phyloP scores from a whole-genome alignment of 2,329 filamentous ascomycete genomes.

The Fusarium solani-melongenae region DNA sequence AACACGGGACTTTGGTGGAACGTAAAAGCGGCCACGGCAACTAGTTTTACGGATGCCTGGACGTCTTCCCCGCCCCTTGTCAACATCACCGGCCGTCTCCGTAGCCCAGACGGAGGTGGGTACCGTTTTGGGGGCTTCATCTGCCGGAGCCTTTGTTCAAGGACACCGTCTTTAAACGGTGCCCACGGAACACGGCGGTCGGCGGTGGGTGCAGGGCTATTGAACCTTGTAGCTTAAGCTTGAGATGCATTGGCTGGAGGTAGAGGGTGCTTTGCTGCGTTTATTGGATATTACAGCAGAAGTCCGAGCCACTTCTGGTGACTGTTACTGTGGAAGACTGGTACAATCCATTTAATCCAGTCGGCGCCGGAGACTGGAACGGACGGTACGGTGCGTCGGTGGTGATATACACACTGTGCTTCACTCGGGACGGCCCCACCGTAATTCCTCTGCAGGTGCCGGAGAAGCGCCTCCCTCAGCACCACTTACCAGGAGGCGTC shows the following conservation, averaged over 20 bases:
- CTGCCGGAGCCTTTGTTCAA: conserved; percentile 17
- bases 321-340: not conserved
- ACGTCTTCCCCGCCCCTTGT: conserved; percentile 31
- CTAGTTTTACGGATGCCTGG: conserved; percentile 16
- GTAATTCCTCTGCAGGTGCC: conserved; percentile 25
- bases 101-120: conserved; percentile 34
- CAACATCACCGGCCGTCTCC: conserved; percentile 26
- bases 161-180: conserved; percentile 1
- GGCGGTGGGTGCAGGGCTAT: not conserved
- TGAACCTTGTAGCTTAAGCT: not conserved
- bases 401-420: conserved; percentile 5
- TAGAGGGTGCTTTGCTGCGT: not conserved
- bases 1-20: not conserved
- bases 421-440: conserved; percentile 33
- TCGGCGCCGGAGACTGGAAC: not conserved
- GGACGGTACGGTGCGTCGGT: conserved; percentile 22
- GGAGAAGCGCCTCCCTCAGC: conserved; percentile 25
- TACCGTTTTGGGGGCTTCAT: conserved; percentile 26
- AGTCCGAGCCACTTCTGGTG: not conserved
- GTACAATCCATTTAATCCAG: not conserved
- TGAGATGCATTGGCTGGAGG: not conserved
- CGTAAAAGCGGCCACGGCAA: conserved; percentile 13
- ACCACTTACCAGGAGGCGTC: conserved; percentile 17
- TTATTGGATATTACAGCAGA: not conserved
- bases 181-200: not conserved